Conservation (phyloP, 2,329 filamentous ascomycete species). For the Penicillium rolfsii region DNA sequence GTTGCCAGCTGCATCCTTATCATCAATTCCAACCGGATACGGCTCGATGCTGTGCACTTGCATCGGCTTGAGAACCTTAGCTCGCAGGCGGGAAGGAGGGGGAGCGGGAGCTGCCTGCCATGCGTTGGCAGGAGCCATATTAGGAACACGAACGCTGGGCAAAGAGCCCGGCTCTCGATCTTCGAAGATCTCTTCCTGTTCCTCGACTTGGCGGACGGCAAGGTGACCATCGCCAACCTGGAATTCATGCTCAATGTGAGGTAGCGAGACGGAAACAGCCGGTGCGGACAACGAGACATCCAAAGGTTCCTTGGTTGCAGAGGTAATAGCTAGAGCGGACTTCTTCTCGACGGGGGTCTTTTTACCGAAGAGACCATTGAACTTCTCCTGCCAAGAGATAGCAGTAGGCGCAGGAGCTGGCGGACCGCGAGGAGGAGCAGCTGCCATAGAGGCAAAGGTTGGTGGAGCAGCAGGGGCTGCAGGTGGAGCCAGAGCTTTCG, state of each 20-base stretch:
- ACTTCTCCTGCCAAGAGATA: slow-evolving; percentile 75
- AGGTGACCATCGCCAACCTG: slow-evolving; percentile 51
- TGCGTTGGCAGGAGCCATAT: slow-evolving; percentile 62
- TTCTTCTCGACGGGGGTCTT: slow-evolving; percentile 55
- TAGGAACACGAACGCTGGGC: slow-evolving; percentile 70
- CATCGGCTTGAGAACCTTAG: slow-evolving; percentile 58
- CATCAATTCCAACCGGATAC: slow-evolving; percentile 45
- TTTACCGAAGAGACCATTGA: slow-evolving; percentile 78
- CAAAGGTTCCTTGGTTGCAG: slow-evolving; percentile 68
- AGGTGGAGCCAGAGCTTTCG: slow-evolving; percentile 51
- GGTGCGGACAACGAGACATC: slow-evolving; percentile 58
- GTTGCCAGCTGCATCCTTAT: slow-evolving; percentile 43
- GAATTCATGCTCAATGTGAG: slow-evolving; percentile 44
- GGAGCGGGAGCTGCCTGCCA: slow-evolving; percentile 61
- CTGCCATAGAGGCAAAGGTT: slow-evolving; percentile 49
- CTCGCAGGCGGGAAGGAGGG: slow-evolving; percentile 38
- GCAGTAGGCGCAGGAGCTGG: slow-evolving; percentile 51
- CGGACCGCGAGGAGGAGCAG: slow-evolving; percentile 41
- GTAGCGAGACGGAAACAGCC: slow-evolving; percentile 73
- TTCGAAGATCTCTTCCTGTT: slow-evolving; percentile 79
- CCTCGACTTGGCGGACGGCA: slow-evolving; percentile 70
- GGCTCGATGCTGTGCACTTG: slow-evolving; percentile 55
- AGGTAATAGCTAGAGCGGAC: slow-evolving; percentile 62
- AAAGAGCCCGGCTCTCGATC: slow-evolving; percentile 79
- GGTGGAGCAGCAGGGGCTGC: slow-evolving; percentile 50